Percentiles rank a stretch among this genome's conserved stretches.
These are phyloP conservation scores for Boechera retrofracta DNA, from an alignment of 345 rosid species.

Conservation along the genomic window DNA sequence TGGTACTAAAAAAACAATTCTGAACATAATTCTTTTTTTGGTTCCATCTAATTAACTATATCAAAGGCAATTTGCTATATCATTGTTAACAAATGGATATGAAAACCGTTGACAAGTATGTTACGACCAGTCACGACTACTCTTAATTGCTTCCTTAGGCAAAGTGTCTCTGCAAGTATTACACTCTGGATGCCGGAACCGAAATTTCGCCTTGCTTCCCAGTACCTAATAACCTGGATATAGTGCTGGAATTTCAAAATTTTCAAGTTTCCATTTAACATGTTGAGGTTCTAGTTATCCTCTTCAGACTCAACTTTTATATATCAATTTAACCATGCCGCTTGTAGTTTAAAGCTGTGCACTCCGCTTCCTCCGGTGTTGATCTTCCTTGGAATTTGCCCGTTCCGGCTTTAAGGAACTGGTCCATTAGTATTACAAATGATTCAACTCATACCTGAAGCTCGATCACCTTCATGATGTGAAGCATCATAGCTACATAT, in stretches of 20 bases:
- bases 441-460: too few species aligned
- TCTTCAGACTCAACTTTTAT: not conserved
- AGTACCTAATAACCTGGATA: not conserved
- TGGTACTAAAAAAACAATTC: too few species aligned
- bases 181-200: not conserved
- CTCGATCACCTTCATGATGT: too few species aligned
- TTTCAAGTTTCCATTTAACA: not conserved
- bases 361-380: not conserved
- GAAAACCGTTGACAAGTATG: too few species aligned
- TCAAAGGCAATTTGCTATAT: too few species aligned
- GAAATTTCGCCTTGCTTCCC: not conserved
- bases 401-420: not conserved
- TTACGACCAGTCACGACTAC: not conserved
- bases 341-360: not conserved
- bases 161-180: not conserved
- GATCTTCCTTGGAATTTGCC: not conserved
- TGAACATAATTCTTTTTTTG: too few species aligned
- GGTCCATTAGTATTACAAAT: not conserved
- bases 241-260: not conserved
- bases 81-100: not conserved
- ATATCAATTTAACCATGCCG: not conserved
- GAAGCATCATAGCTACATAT: not conserved
- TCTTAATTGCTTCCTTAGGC: not conserved
- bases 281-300: not conserved
- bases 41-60: too few species aligned